Evolutionary conservation across 176 grass and related monocot genomes (phyloP), one percentile per base, ranked within the genome.

Genomic region (Bothriochloa decipiens): DNA sequence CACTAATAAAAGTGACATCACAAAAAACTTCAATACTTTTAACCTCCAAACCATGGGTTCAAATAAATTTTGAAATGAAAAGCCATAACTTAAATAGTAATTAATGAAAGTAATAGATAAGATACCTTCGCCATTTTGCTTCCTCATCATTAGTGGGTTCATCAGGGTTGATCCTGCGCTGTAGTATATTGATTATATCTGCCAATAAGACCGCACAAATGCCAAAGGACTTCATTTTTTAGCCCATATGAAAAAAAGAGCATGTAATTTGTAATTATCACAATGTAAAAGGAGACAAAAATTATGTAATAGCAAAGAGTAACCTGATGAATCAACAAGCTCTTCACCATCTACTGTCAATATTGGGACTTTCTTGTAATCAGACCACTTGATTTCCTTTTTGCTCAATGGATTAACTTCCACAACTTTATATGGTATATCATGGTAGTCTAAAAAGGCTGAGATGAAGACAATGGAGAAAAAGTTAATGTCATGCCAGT

Each of bases 311-410:
- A 28, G 27, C 55, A 78, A 29, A 75, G 77, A 66, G 8, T 66
- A 83, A 98, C 96, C 96, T 92, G 96, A 95, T 65, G 96, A 98
- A 76, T 98, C 87, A 74, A 93, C 77, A 64, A 98, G 64, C 71
- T 90, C 86, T 90, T 98, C 96, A 68, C 96, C 86, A 79, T 95
- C 93, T 53, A 98, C 89, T 33, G 87, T 91, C 83, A 98, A 76
- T 80, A 95, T 98, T n/a, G 96, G 96, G 64, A 98, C 96, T 90
- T 98, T 98, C 91, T 95, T 95, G 87, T 98, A 98, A 77, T 95
- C 93, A 87, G 96, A 98, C 96, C 96, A 98, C 78, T 98, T 98
- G 70, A 98, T 95, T 87, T 98, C 96, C 87, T 95, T 93, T 86
- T 98, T 98, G 86, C 93, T 98, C 83, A 98, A 79, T 76, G 96